These are phyloP conservation scores for Paramecium primaurelia DNA, from an alignment of 73 alveolate species.

Conservation along the genomic window DNA sequence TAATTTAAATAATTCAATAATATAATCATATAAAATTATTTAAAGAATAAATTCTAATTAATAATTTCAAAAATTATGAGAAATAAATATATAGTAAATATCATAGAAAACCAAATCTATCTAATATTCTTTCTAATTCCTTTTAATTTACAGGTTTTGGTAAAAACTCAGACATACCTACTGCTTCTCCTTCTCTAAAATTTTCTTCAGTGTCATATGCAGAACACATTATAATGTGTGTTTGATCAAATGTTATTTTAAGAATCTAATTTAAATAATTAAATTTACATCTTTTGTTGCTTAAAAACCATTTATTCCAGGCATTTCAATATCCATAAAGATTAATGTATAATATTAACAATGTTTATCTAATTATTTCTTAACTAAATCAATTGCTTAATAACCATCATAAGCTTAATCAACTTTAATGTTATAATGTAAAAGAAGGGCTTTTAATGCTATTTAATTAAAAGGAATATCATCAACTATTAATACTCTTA, in stretches of 20 bases:
- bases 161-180: constrained; percentile 16
- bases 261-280: not conserved
- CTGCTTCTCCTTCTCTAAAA: not conserved
- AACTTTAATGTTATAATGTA: not conserved
- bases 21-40: too few species aligned
- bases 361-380: not conserved
- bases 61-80: not conserved
- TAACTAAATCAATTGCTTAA: constrained; percentile 13
- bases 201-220: constrained; percentile 34
- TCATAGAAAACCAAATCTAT: not conserved
- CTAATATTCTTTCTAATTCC: not conserved
- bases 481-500: constrained; percentile 13
- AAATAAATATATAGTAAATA: not conserved
- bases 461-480: constrained; percentile 29
- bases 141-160: constrained; percentile 10
- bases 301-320: constrained; percentile 32
- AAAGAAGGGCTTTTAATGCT: not conserved
- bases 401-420: constrained; percentile 44
- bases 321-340: constrained; percentile 49
- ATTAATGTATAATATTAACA: not conserved
- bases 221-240: not conserved
- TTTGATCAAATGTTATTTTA: not conserved
- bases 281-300: constrained; percentile 7
- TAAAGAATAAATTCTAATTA: too few species aligned
- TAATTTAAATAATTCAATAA: too few species aligned